Percentiles rank a stretch among this genome's conserved stretches.
Conservation (phyloP, 2,329 filamentous ascomycete species). For the Epichloe baconii region DNA sequence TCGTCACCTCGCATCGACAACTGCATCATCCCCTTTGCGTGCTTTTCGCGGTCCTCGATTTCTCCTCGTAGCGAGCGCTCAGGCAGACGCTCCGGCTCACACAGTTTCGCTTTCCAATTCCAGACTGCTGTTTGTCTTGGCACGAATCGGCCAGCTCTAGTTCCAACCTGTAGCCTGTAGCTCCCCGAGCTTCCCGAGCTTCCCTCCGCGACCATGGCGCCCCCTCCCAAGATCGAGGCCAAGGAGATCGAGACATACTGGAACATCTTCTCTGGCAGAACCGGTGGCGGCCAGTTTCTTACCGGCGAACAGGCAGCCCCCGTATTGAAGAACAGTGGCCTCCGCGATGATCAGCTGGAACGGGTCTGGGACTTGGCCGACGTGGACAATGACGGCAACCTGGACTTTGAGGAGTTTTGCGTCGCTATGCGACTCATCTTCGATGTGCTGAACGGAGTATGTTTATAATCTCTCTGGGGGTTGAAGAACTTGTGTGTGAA, state of each 20-base stretch:
- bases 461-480: conserved; percentile 3
- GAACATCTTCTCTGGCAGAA: conserved; percentile 49
- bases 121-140: neutral
- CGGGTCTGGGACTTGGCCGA: conserved; percentile 94
- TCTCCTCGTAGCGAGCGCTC: neutral
- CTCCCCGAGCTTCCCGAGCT: conserved; percentile 3
- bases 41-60: neutral
- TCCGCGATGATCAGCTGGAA: conserved; percentile 71
- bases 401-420: conserved; percentile 99
- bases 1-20: neutral
- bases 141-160: neutral
- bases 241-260: conserved; percentile 53
- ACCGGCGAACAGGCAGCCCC: conserved; percentile 48
- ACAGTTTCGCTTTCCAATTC: neutral
- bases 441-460: conserved; percentile 86
- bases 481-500: neutral
- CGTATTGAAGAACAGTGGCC: conserved; percentile 49
- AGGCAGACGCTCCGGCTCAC: neutral
- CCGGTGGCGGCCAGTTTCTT: conserved; percentile 45
- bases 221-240: conserved; percentile 45
- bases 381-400: conserved; percentile 90
- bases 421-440: conserved; percentile 98
- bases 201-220: conserved; percentile 26
- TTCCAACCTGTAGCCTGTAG: neutral
- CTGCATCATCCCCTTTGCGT: neutral